Evolutionary conservation across 805 yeast genomes (phyloP), one percentile per base, ranked within the genome.

Genomic region (Ogataea degrootiae): DNA sequence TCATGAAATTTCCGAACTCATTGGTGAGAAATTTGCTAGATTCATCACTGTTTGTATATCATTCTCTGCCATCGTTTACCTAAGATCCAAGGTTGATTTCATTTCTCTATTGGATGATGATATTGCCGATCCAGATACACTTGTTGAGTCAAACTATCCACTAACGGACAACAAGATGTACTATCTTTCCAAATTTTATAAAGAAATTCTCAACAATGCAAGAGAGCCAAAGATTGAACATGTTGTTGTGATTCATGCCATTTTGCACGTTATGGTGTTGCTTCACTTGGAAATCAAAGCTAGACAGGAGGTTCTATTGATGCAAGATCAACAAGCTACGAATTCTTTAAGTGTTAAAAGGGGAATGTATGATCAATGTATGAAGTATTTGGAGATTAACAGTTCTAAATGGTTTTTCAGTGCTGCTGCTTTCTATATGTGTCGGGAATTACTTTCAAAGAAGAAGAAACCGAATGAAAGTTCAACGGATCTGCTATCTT

Each of bases 391-490:
- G 41, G 50, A 59, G 31, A 29, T 22, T n/a, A 54, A 57, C 41
- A 49, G 54, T 16, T 34, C 41, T 15, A 55, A 53, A 40, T 65
- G 69, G 69, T 65, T 65, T 54, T 57, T 59, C 38, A 59, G 66
- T 37, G 65, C 63, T 8, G 62, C 67, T 3, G 54, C 65, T 2
- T 60, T 51, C 37, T 55, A 59, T 40, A 46, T 60, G 15, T 60
- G 58, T 35, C 48, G 49, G 34, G 57, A 55, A n/a, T 40, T 60
- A 15, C 19, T 57, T 29, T 44, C 51, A 19, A 19, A 19, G 7
- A 51, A 49, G 42, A 40, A 45, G 15, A 31, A 39, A 16, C 21
- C 22, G 23, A 6, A 29, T 29, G 33, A 34, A 17, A 48, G 49
- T 46, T 34, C 51, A 11, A 45, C 51, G 15, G 57, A 55, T 39